These are phyloP conservation scores for Dacryopinax spathularia DNA, from an alignment of 768 basidiomycete species.

Conservation along the genomic window DNA sequence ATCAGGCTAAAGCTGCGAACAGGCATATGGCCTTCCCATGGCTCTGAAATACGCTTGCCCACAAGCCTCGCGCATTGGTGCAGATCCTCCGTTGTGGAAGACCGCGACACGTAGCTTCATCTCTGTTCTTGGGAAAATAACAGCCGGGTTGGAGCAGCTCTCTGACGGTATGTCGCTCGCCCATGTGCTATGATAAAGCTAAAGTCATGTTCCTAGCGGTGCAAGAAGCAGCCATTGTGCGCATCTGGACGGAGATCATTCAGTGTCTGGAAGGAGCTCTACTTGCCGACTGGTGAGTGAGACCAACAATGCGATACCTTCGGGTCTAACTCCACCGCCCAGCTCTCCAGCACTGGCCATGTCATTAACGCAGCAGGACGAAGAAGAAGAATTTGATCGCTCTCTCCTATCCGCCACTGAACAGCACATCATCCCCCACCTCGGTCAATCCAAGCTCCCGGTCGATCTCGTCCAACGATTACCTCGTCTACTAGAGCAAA, in stretches of 20 bases:
- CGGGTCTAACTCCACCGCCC: conserved; percentile 7
- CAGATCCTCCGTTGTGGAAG: conserved; percentile 85
- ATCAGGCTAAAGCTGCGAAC: not conserved
- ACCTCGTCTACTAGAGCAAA: not conserved
- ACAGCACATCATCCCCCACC: conserved; percentile 60
- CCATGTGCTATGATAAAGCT: not conserved
- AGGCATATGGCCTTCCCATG: conserved; percentile 84
- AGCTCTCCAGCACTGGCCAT: conserved; percentile 49
- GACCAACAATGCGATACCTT: not conserved
- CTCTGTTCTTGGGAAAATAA: conserved; percentile 54
- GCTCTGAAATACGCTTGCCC: conserved; percentile 94
- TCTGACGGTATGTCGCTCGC: conserved; percentile 33
- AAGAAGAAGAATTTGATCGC: conserved; percentile 75
- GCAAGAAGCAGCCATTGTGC: conserved; percentile 50
- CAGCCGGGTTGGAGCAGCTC: conserved; percentile 36
- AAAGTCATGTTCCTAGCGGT: conserved; percentile 30
- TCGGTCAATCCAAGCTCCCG: conserved; percentile 55
- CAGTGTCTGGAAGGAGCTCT: conserved; percentile 73
- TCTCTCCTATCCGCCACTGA: conserved; percentile 66
- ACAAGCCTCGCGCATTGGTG: conserved; percentile 69
- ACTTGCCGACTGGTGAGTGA: conserved; percentile 63
- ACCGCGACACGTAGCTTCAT: conserved; percentile 76
- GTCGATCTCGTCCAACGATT: conserved; percentile 43
- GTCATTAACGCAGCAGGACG: conserved; percentile 49
- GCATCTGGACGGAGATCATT: conserved; percentile 72